Percentiles rank a stretch among this genome's conserved stretches.
Evolutionary conservation across 495 filamentous ascomycete genomes (phyloP).

Genomic region (Parmelia sp.): DNA sequence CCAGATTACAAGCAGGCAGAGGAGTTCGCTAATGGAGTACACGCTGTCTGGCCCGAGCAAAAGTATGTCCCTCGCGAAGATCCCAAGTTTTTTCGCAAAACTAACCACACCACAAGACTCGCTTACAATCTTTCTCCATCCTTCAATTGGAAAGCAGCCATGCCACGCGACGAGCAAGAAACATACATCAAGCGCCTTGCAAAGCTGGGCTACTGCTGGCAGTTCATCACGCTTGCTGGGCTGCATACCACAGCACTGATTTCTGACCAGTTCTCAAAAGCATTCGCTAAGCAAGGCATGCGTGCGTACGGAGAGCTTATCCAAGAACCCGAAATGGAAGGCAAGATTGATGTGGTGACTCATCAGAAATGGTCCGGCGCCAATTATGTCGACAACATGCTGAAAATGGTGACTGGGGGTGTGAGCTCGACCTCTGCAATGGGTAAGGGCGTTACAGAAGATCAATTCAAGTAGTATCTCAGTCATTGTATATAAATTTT

Average conservation of each 20-base stretch:
- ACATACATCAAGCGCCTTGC: constrained; percentile 92
- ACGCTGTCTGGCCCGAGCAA: constrained; percentile 90
- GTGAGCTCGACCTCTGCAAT: constrained; percentile 88
- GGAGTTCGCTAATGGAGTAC: constrained; percentile 91
- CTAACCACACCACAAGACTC: constrained; percentile 46
- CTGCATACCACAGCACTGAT: constrained; percentile 93
- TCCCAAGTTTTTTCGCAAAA: neutral
- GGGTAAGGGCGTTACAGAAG: constrained; percentile 96
- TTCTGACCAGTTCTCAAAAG: constrained; percentile 77
- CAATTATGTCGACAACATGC: constrained; percentile 84
- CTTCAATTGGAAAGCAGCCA: constrained; percentile 99
- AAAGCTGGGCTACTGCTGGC: constrained; percentile 92
- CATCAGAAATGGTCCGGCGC: constrained; percentile 99
- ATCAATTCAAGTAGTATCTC: constrained; percentile 66
- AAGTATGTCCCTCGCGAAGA: constrained; percentile 56
- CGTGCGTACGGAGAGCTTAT: constrained; percentile 93
- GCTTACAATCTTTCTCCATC: constrained; percentile 97
- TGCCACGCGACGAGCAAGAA: constrained; percentile 87
- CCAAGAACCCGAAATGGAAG: constrained; percentile 94
- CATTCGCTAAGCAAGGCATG: constrained; percentile 80
- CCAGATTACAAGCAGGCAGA: constrained; percentile 88
- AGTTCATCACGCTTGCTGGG: constrained; percentile 99
- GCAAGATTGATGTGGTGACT: constrained; percentile 85
- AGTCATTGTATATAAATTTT: neutral
- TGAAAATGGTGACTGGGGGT: constrained; percentile 96